These are phyloP conservation scores for Ziziphus jujuba DNA, from an alignment of 306 rosid species.

Conservation along the genomic window DNA sequence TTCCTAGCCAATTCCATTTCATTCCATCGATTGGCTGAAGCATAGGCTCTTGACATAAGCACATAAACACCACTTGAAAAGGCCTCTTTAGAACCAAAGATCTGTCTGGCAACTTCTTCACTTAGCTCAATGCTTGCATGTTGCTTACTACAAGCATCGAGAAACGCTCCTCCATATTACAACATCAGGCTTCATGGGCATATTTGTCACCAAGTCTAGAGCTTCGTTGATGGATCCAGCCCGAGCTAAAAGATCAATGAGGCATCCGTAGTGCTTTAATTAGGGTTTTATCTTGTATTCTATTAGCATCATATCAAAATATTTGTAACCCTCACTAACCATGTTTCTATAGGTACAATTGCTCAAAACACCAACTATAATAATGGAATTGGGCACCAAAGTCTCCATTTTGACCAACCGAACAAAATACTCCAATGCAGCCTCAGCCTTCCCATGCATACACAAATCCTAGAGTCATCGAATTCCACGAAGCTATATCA, in stretches of 20 bases:
- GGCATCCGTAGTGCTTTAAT: constrained; percentile 86
- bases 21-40: constrained; percentile 69
- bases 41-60: constrained; percentile 71
- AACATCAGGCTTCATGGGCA: constrained; percentile 75
- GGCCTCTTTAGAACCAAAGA: constrained; percentile 46
- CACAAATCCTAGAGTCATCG: constrained; percentile 65
- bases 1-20: constrained; percentile 67
- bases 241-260: constrained; percentile 74
- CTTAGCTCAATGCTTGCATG: constrained; percentile 64
- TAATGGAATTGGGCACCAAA: constrained; percentile 58
- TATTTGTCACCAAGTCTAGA: constrained; percentile 51
- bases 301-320: constrained; percentile 56
- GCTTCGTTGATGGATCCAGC: constrained; percentile 60
- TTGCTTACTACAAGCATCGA: constrained; percentile 75
- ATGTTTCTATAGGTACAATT: constrained; percentile 76
- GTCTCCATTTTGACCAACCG: constrained; percentile 44
- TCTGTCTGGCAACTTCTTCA: constrained; percentile 56
- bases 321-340: constrained; percentile 52
- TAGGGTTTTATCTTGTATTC: constrained; percentile 55
- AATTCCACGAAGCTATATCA: constrained; percentile 67
- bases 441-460: constrained; percentile 64
- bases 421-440: constrained; percentile 44
- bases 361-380: constrained; percentile 66
- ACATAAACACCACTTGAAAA: constrained; percentile 65
- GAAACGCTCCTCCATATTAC: constrained; percentile 85